Base-by-base conservation (phyloP, 768 basidiomycete genomes). In the Phallus indusiatus region DNA sequence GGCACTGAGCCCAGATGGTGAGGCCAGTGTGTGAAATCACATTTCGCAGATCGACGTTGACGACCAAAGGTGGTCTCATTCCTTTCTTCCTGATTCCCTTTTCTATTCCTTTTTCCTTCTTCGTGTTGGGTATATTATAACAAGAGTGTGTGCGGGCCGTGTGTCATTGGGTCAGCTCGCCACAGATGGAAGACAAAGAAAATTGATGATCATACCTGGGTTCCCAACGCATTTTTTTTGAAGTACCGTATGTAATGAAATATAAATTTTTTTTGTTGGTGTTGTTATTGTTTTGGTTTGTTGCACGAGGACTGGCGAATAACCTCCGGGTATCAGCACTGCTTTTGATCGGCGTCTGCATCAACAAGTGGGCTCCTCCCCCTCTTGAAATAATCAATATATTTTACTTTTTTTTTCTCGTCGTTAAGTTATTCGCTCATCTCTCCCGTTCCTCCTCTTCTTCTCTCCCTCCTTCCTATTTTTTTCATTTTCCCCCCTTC, bases 1-100 rank as follows among this genome's bases (percentile, higher is more conserved):
- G 17, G 75, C 74, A 10, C 62, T 82, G 55, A 46, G n/a, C 51
- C 8, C 60, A 60, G 20, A 2, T 2, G 4, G 8, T 14, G 12
- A 16, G 18, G 49, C 7, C 12, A 16, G 4, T 16, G 33, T 16
- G 14, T 51, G 50, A 14, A 22, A 14, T 2, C 11, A 22, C 22
- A 51, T 51, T n/a, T 12, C 50, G 33, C 47, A 51, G 21, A 51
- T 51, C 42, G 42, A 48, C 47, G 47, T 48, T 9, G n/a, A 34
- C 33, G 50, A 51, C 50, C 33, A 22, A 51, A 18, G 20, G 21
- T 51, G 50, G 21, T 51, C 28, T 28, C 2, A 28, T 28, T 28
- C 28, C 28, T 7, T 28, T 28, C 7, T 7, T 28, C 7, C 7
- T 28, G 28, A 28, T 28, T 28, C 28, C 28, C 7, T 28, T 28